Conservation (phyloP, 1,284 basidiomycete genomes). For the Boletellus deceptivus region DNA sequence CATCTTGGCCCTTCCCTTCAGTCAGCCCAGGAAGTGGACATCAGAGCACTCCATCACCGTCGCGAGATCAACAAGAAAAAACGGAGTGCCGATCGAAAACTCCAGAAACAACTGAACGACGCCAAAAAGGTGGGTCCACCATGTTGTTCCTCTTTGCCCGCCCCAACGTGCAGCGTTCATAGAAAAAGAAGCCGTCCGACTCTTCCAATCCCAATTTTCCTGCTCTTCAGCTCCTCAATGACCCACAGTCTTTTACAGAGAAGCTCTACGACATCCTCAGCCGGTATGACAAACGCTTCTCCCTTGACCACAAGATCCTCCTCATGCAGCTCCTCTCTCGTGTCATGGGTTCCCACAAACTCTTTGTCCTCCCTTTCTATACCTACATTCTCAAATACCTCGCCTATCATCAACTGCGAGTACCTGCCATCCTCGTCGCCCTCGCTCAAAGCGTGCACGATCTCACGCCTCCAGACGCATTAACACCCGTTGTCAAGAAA, state of each 20-base stretch:
- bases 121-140: conserved; percentile 60
- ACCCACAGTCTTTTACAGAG: conserved; percentile 95
- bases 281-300: conserved; percentile 88
- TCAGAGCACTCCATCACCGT: conserved; percentile 77
- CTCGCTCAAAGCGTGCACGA: conserved; percentile 97
- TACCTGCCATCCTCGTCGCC: conserved; percentile 92
- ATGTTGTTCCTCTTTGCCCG: background rate
- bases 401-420: conserved; percentile 88
- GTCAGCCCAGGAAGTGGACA: conserved; percentile 52
- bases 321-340: conserved; percentile 98
- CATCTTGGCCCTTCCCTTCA: conserved; percentile 4
- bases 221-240: conserved; percentile 90
- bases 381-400: conserved; percentile 96
- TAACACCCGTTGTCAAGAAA: conserved; percentile 89
- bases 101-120: conserved; percentile 66
- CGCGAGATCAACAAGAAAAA: conserved; percentile 90
- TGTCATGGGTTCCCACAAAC: conserved; percentile 91
- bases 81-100: conserved; percentile 74
- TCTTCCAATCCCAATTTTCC: conserved; percentile 76
- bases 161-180: background rate
- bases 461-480: conserved; percentile 90
- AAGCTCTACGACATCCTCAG: conserved; percentile 89
- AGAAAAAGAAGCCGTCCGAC: conserved; percentile 63
- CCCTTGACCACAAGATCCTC: conserved; percentile 95
- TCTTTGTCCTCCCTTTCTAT: conserved; percentile 95